Percentiles rank a stretch among this genome's conserved stretches.
phyloP scores from a whole-genome alignment of 352 stramenopile species.

The Salisapilia sapeloensis region DNA sequence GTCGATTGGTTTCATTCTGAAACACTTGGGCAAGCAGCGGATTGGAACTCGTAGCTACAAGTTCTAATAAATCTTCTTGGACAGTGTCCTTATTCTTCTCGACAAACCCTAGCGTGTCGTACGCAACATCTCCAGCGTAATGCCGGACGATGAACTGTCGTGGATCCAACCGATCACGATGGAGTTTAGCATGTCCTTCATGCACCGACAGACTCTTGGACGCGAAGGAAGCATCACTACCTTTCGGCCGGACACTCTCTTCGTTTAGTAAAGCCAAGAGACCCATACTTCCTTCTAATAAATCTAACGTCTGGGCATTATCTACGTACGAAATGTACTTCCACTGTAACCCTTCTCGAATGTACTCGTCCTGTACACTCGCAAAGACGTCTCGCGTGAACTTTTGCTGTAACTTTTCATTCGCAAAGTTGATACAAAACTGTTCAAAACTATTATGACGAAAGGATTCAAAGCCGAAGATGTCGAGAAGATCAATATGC shows the following conservation, averaged over 20 bases:
- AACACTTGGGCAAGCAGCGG: constrained; percentile 57
- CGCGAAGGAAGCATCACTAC: constrained; percentile 71
- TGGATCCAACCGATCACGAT: constrained; percentile 52
- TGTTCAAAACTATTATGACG: constrained; percentile 89
- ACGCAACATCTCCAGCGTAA: constrained; percentile 69
- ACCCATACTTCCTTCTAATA: constrained; percentile 82
- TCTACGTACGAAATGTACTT: constrained; percentile 75
- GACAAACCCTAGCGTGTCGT: constrained; percentile 67
- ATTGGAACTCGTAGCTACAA: constrained; percentile 55
- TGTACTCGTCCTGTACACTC: constrained; percentile 75
- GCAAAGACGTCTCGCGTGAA: constrained; percentile 81
- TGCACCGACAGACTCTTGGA: constrained; percentile 79
- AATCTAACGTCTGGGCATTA: constrained; percentile 83
- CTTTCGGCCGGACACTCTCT: constrained; percentile 80
- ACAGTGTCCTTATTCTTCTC: constrained; percentile 82
- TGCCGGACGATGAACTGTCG: constrained; percentile 72
- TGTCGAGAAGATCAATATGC: constrained; percentile 92
- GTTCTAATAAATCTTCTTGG: constrained; percentile 55
- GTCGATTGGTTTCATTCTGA: constrained; percentile 27
- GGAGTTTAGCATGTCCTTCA: constrained; percentile 57
- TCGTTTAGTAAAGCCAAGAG: constrained; percentile 84
- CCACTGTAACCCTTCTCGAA: constrained; percentile 51
- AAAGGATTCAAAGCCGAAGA: constrained; percentile 96
- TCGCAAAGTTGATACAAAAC: constrained; percentile 93
- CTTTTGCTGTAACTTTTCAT: constrained; percentile 90